phyloP scores from a whole-genome alignment of 192 early-diverging fungal species.

The Coemansia sp. region DNA sequence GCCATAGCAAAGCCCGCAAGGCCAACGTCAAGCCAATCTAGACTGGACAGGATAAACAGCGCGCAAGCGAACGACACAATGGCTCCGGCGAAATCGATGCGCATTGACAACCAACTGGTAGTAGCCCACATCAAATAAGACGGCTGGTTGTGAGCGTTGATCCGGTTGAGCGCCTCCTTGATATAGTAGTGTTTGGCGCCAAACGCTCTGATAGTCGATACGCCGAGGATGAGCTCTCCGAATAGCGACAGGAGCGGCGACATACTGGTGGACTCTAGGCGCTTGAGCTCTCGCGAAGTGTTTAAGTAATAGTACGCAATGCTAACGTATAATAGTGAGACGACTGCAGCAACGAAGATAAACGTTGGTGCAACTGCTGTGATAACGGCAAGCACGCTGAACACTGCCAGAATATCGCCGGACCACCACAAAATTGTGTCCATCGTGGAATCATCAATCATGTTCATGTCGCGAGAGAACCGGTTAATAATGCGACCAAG shows the following conservation, averaged over 20 bases:
- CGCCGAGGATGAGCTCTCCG: slow-evolving; percentile 73
- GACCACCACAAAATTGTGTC: slow-evolving; percentile 60
- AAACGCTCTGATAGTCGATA: slow-evolving; percentile 84
- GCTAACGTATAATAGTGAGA: slow-evolving; percentile 60
- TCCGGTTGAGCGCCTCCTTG: slow-evolving; percentile 59
- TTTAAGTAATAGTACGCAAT: slow-evolving; percentile 73
- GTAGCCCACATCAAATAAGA: slow-evolving; percentile 81
- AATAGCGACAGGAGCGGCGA: slow-evolving; percentile 81
- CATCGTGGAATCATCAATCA: slow-evolving; percentile 69
- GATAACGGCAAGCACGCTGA: slow-evolving; percentile 64
- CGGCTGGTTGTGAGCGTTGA: slow-evolving; percentile 80
- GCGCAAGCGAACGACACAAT: slow-evolving; percentile 71
- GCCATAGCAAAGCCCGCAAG: slow-evolving; percentile 82
- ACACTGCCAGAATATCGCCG: slow-evolving; percentile 55
- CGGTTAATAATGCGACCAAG: slow-evolving; percentile 86
- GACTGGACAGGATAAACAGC: slow-evolving; percentile 60
- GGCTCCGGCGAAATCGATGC: slow-evolving; percentile 82
- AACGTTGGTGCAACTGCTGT: slow-evolving; percentile 70
- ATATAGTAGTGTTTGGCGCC: slow-evolving; percentile 70
- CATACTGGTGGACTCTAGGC: slow-evolving; percentile 75
- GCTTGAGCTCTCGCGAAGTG: slow-evolving; percentile 85
- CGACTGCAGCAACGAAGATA: slow-evolving; percentile 64
- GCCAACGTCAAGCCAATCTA: slow-evolving; percentile 71
- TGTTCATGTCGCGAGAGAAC: slow-evolving; percentile 84
- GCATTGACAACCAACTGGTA: slow-evolving; percentile 84